Conservation (phyloP, 768 basidiomycete genomes). For the Mycena chlorophos region DNA sequence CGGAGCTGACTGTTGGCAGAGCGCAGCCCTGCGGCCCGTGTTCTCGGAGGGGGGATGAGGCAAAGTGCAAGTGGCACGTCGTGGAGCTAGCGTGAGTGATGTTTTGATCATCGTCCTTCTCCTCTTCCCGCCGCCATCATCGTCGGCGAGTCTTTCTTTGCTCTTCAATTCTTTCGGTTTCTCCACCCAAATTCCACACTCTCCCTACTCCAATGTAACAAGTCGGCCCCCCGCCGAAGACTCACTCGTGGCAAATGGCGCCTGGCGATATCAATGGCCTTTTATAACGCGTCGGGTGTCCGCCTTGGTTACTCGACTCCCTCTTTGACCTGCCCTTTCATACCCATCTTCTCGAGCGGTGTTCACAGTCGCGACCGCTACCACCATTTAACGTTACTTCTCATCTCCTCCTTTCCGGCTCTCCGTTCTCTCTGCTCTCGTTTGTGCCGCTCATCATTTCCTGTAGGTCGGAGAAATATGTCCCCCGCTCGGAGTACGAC, state of each 20-base stretch:
- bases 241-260: too few relatives aligned
- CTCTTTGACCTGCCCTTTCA: too few relatives aligned
- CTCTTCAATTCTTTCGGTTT: constrained; percentile 11
- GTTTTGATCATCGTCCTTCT: constrained; percentile 10
- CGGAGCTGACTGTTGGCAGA: constrained; percentile 36
- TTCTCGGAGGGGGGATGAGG: constrained; percentile 74
- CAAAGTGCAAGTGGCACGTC: constrained; percentile 80
- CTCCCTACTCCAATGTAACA: background rate
- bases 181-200: background rate
- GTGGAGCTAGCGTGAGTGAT: constrained; percentile 74
- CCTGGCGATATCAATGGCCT: too few relatives aligned
- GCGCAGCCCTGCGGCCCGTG: constrained; percentile 83
- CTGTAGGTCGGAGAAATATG: constrained; percentile 69
- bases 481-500: constrained; percentile 74
- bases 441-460: background rate
- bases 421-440: background rate
- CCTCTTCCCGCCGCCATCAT: background rate
- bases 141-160: constrained; percentile 1
- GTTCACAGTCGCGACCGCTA: too few relatives aligned
- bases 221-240: background rate
- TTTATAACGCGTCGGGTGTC: too few relatives aligned
- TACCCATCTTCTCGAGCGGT: too few relatives aligned
- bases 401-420: background rate
- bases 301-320: too few relatives aligned
- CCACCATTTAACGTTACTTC: too few relatives aligned